A percentile compares a stretch with the other conserved stretches of the same genome.
phyloP scores from a whole-genome alignment of 2,329 filamentous ascomycete genomes.

The Monilinia fructicola region DNA sequence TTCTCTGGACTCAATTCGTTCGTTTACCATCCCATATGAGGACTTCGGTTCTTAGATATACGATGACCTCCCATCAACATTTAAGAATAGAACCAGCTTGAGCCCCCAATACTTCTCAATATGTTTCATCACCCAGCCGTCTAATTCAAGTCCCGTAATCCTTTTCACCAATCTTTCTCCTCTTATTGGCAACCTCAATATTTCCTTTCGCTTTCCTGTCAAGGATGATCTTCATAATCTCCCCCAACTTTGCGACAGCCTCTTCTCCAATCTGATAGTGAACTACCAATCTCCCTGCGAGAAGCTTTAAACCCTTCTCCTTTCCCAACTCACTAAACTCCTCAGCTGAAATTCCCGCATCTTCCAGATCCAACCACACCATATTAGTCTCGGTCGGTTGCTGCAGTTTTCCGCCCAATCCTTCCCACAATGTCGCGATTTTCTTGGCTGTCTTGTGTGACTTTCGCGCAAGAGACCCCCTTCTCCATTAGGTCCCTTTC shows the following conservation, averaged over 20 bases:
- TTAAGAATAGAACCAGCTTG: background rate
- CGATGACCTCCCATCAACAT: background rate
- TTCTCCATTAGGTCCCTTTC: slow-evolving; percentile 54
- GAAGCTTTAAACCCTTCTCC: slow-evolving; percentile 56
- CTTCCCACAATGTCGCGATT: slow-evolving; percentile 61
- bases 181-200: slow-evolving; percentile 22
- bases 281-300: slow-evolving; percentile 61
- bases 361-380: slow-evolving; percentile 68
- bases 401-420: slow-evolving; percentile 58
- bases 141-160: slow-evolving; percentile 37
- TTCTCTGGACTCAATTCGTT: no score
- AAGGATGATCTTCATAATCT: slow-evolving; percentile 46
- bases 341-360: slow-evolving; percentile 51
- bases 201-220: slow-evolving; percentile 25
- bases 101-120: background rate
- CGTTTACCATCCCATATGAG: background rate
- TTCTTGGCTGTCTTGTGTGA: slow-evolving; percentile 61
- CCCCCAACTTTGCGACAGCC: slow-evolving; percentile 51
- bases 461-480: slow-evolving; percentile 60
- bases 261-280: slow-evolving; percentile 70
- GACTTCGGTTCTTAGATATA: background rate
- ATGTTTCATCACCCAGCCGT: background rate
- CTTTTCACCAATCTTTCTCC: slow-evolving; percentile 35
- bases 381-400: slow-evolving; percentile 70
- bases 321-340: slow-evolving; percentile 55